Base-by-base conservation (phyloP, 257 asterid species). In the Nicotiana tabacum region DNA sequence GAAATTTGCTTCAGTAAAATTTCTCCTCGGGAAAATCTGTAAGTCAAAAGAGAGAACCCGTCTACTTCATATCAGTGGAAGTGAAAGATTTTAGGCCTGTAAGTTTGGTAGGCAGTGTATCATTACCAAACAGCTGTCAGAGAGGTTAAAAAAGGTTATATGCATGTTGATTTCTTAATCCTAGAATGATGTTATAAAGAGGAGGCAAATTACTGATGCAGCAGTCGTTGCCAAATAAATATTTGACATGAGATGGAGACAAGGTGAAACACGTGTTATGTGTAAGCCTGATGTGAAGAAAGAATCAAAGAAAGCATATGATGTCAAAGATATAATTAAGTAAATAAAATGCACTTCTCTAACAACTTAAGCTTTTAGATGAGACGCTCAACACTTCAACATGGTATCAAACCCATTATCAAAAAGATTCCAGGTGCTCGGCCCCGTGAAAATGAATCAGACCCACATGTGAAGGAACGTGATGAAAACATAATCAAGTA, bases 81-180 rank as follows among this genome's bases (percentile, higher is more conserved):
- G 39, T 72, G 60, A 46, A 46, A 72, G 15, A 46, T 12, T 46
- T 72, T 21, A 46, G 61, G 61, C 79, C 39, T 72, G 3, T 24
- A 72, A 46, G 24, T 24, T 72, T 72, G 61, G 24, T 6, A 46
- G 61, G 6, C 58, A 24, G 6, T 24, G 79, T 12, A 61, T 46
- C 79, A 72, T 72, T 46, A n/a, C 61, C 79, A 46, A 72, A 72
- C 39, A 72, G 60, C 37, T 46, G 21, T 9, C 78, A 21, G 78
- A 30, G 77, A 70, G 35, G 58, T 39, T 70, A 12, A 70, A 21
- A 39, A 68, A 43, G 10, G 78, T 21, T 5, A 13, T 16, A 16
- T 39, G 58, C 57, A n/a, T 39, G 33, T 39, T 39, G n/a, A 39
- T 70, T 39, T 48, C 58, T 70, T 55, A 70, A 70, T 70, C n/a